These are phyloP conservation scores for Barnettozyma californica DNA, from an alignment of 805 yeast species.

Conservation along the genomic window DNA sequence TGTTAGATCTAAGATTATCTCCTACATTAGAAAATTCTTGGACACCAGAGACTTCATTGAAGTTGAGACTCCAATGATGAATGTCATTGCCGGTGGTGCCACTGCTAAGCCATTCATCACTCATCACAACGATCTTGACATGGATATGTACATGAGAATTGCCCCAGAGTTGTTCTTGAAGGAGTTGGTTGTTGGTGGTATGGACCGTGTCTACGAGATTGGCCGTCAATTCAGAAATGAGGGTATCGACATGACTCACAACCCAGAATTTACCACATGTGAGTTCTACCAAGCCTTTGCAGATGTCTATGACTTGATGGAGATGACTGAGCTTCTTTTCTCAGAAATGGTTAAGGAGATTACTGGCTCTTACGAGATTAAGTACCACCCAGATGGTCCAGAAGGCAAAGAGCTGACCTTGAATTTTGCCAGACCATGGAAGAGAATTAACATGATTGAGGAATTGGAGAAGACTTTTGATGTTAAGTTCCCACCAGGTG, in stretches of 20 bases:
- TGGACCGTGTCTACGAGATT: conserved; percentile 96
- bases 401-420: conserved; percentile 72
- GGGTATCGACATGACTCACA: conserved; percentile 97
- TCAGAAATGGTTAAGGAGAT: conserved; percentile 96
- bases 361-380: conserved; percentile 81
- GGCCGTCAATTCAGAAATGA: conserved; percentile 99
- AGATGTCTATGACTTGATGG: conserved; percentile 93
- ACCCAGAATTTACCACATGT: conserved; percentile 98
- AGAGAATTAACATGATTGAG: conserved; percentile 95
- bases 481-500: conserved; percentile 94
- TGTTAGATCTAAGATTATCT: conserved; percentile 84
- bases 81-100: conserved; percentile 98
- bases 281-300: conserved; percentile 98
- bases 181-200: conserved; percentile 96
- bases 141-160: conserved; percentile 96
- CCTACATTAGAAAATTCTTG: conserved; percentile 81
- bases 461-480: conserved; percentile 82
- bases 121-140: conserved; percentile 92
- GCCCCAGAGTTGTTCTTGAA: conserved; percentile 97
- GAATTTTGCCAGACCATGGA: conserved; percentile 96
- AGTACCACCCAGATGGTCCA: conserved; percentile 93
- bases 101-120: conserved; percentile 97
- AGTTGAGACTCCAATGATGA: conserved; percentile 99
- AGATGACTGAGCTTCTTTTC: conserved; percentile 84
- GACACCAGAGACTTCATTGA: conserved; percentile 84